Evolutionary conservation across 108 stramenopile genomes (phyloP), one percentile per base, ranked within the genome.

Genomic region (Stephanodiscus minutulus): DNA sequence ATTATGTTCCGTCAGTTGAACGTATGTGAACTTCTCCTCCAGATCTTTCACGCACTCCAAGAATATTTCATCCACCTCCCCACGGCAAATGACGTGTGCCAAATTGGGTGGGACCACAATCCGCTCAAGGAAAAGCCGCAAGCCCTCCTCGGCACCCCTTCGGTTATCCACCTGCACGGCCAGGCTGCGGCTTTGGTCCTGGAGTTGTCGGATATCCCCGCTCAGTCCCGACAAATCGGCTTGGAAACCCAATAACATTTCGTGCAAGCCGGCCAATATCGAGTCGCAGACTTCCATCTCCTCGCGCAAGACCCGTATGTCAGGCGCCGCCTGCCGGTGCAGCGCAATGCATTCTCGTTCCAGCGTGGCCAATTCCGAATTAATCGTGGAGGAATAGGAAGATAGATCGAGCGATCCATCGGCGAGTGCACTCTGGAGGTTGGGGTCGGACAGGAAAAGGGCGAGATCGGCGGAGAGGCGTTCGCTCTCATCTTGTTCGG

Each of bases 191-290:
- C 87, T 87, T 55, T 98, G 97, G 37, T 97, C 95, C 85, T 98
- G 98, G 18, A 99, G 81, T 41, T 92, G 85, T 44, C 90, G 88
- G 73, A 99, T 99, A 61, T 99, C 99, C 7, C 90, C 95, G 37
- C 89, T 91, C 60, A 99, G 90, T 25, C 96, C 97, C 37, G 97
- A 98, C 33, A 99, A 82, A 76, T 99, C 98, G 2, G 97, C 97
- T 74, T 99, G 98, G 74, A 99, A 99, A 7, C 98, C 97, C 43
- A 97, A 85, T 22, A 99, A 78, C 96, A 98, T 94, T 84, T 96
- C 94, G 66, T 98, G 97, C 88, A 99, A 79, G 11, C 89, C 78
- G n/a, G 88, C 91, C 49, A 99, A 80, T 43, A 97, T 92, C 58
- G 82, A 80, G 72, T 99, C 98, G 68, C 98, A 98, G 20, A 82